Evolutionary conservation across 306 rosid species (phyloP), one percentile per base, ranked within the genome.

Genomic region (Fragaria ananassa): DNA sequence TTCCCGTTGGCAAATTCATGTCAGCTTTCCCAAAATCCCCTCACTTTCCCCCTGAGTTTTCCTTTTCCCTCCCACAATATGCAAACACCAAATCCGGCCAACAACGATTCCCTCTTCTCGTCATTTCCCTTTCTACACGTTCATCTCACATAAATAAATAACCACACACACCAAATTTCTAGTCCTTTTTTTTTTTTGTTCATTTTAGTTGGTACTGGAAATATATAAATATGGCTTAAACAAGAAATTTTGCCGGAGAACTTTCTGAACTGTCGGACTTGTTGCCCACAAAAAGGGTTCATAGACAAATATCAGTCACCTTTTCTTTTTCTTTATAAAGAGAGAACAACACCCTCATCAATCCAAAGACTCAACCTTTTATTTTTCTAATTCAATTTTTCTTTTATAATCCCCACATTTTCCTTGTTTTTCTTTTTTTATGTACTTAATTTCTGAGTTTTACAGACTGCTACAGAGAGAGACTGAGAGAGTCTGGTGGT

Each of bases 261-360:
- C 88, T 90, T 90, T 89, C 85, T 80, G 83, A 79, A 70, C 81
- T 92, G 96, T 89, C 92, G 93, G 91, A 81, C 78, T 86, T 86
- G 89, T 74, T 82, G 83, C 90, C 94, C 90, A 82, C 88, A 89
- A 83, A 87, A 86, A 75, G 86, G 74, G 65, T 42, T 80, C 74
- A 70, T 47, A 54, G 41, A 64, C 75, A 51, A 50, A 50, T 42
- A 63, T 34, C n/a, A 3, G 49, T 45, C 14, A 17, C 2, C 19
- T 41, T 25, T 18, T 15, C 29, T 54, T 8, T 53, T 47, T 51
- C 45, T 35, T 34, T 14, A 35, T 5, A 70, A 11, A 60, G 3
- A 39, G 13, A 17, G 39, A 60, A 61, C 46, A 25, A 63, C 5
- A 2, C 25, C 34, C 21, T 10, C 11, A 29, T 34, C 84, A 77